Evolutionary conservation across 768 basidiomycete genomes (phyloP), one percentile per base, ranked within the genome.

Genomic region (Lactarius quietus): DNA sequence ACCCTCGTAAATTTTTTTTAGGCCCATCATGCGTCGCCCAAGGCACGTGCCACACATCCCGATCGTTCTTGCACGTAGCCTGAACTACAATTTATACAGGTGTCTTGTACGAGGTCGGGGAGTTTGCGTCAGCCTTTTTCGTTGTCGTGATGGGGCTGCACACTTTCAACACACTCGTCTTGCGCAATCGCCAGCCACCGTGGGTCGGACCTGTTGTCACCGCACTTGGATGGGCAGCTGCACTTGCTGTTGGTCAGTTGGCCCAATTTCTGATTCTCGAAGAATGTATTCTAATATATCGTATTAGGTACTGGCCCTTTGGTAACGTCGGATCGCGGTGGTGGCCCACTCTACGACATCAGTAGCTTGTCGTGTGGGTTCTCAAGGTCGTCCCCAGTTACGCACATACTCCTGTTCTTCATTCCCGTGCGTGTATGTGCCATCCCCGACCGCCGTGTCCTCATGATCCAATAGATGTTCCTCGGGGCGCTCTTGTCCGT

Each of bases 111-210:
- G 84, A 89, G 70, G 77, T 87, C 28, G 88, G 85, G 28, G 82
- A 85, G 68, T 83, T 84, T 73, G 77, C 83, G 2, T 81, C 79
- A 18, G 84, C 84, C 20, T 89, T 83, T 75, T 92, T 90, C 73
- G 87, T 83, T 3, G 78, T 82, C 12, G 78, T 81, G 6, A 86
- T 89, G 68, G 85, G 86, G 0, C 69, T 89, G 12, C 89, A 92
- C 73, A 84, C 86, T 0, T 88, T 90, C 78, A 82, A 79, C 68
- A 84, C 88, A 18, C 78, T 91, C 43, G 84, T 87, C 17, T 76
- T 91, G 61, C 80, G 79, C 52, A 78, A 78, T 65, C 81, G 81
- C 39, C 84, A 85, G 65, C 81, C 84, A 9, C 70, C 74, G 17
- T 78, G 84, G 73, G 75, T 84, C 35, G 84, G 81, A 64, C 72